Conservation (phyloP, 2,329 filamentous ascomycete species). For the Sporothrix schenckii region DNA sequence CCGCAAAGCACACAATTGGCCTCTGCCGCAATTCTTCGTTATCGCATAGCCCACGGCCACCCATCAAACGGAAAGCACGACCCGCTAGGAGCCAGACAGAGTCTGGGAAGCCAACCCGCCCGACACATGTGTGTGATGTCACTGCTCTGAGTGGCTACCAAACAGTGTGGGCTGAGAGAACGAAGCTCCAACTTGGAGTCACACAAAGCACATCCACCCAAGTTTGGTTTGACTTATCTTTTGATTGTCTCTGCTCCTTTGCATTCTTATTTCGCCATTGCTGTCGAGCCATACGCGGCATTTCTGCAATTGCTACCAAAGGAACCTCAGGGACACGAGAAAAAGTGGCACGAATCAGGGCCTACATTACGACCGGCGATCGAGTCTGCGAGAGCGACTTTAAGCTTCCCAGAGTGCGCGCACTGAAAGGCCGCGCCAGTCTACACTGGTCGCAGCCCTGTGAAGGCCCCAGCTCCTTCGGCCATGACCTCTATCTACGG, state of each 20-base stretch:
- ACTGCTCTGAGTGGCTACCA: constrained; percentile 30
- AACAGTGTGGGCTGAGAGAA: constrained; percentile 7
- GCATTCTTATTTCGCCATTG: not conserved
- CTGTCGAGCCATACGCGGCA: not conserved
- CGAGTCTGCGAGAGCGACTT: constrained; percentile 14
- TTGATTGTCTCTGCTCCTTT: not conserved
- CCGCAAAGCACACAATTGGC: not conserved
- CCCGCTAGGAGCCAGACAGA: not conserved
- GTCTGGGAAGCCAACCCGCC: constrained; percentile 1
- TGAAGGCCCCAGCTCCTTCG: not conserved
- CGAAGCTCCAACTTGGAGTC: not conserved
- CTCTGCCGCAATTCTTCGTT: no score
- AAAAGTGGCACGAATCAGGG: not conserved
- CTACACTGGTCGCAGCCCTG: constrained; percentile 9
- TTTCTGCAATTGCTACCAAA: not conserved
- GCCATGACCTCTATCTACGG: constrained; percentile 21
- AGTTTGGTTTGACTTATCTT: not conserved
- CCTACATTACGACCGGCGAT: constrained; percentile 15
- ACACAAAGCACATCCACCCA: not conserved
- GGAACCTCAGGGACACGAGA: no score
- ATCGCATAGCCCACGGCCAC: not conserved
- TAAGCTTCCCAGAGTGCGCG: not conserved
- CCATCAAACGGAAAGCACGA: not conserved
- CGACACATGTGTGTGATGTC: constrained; percentile 31
- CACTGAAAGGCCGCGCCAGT: constrained; percentile 26